Percentiles rank a stretch among this genome's conserved stretches.
These are phyloP conservation scores for Gleditsia sinensis DNA, from an alignment of 306 rosid species.

Conservation along the genomic window DNA sequence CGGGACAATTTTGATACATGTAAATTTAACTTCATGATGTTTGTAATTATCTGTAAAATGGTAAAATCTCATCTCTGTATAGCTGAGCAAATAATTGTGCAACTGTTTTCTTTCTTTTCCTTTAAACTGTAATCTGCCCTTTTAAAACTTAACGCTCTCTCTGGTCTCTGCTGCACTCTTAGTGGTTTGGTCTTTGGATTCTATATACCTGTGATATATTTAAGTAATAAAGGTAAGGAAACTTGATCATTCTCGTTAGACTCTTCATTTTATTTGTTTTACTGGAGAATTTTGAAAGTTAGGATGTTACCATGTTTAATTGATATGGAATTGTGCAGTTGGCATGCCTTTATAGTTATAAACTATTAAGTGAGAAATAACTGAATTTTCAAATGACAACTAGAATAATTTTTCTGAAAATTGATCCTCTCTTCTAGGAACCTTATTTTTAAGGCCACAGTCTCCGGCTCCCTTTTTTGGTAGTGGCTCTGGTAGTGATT, in stretches of 20 bases:
- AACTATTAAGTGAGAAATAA: constrained; percentile 1
- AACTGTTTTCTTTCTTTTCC: constrained; percentile 18
- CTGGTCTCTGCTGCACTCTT: not conserved
- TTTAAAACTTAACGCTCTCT: constrained; percentile 10
- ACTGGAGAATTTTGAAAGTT: not conserved
- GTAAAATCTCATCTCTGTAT: not conserved
- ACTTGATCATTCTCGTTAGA: constrained; percentile 21
- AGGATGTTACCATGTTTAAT: not conserved
- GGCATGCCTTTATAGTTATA: constrained; percentile 21
- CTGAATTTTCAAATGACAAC: constrained; percentile 20
- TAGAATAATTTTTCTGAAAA: constrained; percentile 31
- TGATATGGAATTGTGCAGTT: not conserved
- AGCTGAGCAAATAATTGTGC: not conserved
- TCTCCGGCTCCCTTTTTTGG: constrained; percentile 63
- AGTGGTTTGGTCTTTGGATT: not conserved
- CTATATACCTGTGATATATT: not conserved
- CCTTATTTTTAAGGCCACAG: constrained; percentile 73
- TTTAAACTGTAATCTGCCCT: not conserved
- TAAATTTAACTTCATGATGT: not conserved
- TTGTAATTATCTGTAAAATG: not conserved
- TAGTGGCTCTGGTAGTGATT: constrained; percentile 63
- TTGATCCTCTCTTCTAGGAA: constrained; percentile 55
- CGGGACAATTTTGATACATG: no score
- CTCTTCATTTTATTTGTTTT: not conserved
- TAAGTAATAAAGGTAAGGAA: constrained; percentile 8